These are phyloP conservation scores for Lycium ferocissimum DNA, from an alignment of 257 asterid genomes.

Conservation along the genomic window DNA sequence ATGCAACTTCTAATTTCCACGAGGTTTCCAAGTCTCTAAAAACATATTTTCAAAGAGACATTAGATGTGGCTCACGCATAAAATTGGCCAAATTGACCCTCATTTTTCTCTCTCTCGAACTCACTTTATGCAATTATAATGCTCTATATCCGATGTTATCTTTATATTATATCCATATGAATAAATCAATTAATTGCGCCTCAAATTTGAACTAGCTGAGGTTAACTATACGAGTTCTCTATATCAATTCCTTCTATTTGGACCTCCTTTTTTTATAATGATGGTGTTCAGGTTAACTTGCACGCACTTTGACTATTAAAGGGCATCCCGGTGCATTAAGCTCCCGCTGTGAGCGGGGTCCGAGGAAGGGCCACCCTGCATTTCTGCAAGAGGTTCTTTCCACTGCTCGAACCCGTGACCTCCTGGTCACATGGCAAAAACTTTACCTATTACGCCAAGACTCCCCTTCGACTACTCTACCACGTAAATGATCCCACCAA, in stretches of 20 bases:
- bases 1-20: not conserved
- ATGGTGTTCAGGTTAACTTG: not conserved
- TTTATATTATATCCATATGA: not conserved
- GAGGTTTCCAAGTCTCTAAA: slow-evolving; percentile 1
- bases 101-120: not conserved
- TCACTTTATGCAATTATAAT: not conserved
- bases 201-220: not conserved
- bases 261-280: not conserved
- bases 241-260: slow-evolving; percentile 14
- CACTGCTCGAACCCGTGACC: too few relatives aligned
- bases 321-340: too few relatives aligned
- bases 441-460: too few relatives aligned
- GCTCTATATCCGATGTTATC: not conserved
- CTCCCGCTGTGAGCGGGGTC: too few relatives aligned
- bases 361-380: too few relatives aligned
- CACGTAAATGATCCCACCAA: not conserved
- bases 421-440: too few relatives aligned
- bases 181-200: not conserved
- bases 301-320: not conserved
- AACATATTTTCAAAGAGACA: slow-evolving; percentile 2
- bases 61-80: not conserved
- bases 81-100: not conserved
- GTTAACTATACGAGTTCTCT: not conserved
- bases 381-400: too few relatives aligned
- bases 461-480: not conserved